Evolutionary conservation across 345 rosid species (phyloP), one percentile per base, ranked within the genome.

Genomic region (Capsella bursapastoris): DNA sequence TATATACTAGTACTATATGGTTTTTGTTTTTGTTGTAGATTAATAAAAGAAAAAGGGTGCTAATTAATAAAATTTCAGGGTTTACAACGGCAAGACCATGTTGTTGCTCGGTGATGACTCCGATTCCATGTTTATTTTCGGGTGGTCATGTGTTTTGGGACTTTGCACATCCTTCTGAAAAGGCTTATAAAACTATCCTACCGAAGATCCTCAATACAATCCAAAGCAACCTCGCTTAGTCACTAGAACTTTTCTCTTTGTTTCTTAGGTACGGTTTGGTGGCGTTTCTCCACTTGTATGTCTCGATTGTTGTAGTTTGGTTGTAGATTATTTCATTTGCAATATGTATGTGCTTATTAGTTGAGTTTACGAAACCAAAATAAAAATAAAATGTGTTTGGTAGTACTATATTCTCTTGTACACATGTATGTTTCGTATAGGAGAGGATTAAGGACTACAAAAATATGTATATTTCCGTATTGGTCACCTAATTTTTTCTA

Each of bases 91-190:
- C 64, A 29, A 40, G 2, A 31, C 68, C 74, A 50, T 75, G 79
- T 52, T 68, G 79, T 59, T 67, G 68, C 18, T 16, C 72, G 40
- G 57, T 41, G 62, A 51, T 50, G 57, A 37, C 69, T 37, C 74
- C 74, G 22, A 1, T 75, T 12, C 69, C 68, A 51, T 74, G 78
- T 64, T 57, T 57, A 49, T 9, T 14, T 49, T 50, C 79, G 16
- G 49, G 15, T 66, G 12, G 14, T 29, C 67, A 75, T 13, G 79
- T 75, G 45, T 75, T 68, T 13, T 68, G 79, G 79, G 79, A 68
- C 47, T 59, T 68, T 31, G 74, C 55, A 0, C 79, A 75, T 75
- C 79, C 79, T 41, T 58, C 74, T 28, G 68, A 75, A 68, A 75
- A 62, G 16, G 79, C 79, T 10, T 68, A 68, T 29, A 52, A 15